These are phyloP conservation scores for Zymoseptoria brevis DNA, from an alignment of 2,329 filamentous ascomycete species.

Conservation along the genomic window DNA sequence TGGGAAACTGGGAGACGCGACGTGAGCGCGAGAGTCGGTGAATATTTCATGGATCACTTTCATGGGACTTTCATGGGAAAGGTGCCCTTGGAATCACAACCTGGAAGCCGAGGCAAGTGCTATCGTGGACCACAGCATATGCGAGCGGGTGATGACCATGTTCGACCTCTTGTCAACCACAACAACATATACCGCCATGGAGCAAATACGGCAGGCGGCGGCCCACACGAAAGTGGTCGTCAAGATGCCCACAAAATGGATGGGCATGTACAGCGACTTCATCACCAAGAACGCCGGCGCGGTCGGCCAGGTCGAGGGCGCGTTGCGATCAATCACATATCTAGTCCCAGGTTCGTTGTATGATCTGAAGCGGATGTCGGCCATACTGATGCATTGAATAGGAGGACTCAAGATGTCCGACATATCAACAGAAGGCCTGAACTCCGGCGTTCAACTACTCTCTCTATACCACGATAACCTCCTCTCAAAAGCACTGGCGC, in stretches of 20 bases:
- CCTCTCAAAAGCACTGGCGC: conserved; percentile 57
- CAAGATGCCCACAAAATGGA: conserved; percentile 25
- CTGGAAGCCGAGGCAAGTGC: too few relatives aligned
- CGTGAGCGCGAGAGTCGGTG: too few relatives aligned
- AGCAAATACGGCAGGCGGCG: conserved; percentile 22
- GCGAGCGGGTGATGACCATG: not conserved
- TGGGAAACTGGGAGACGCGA: too few relatives aligned
- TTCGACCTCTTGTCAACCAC: not conserved
- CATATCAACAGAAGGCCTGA: conserved; percentile 80
- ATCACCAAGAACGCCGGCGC: conserved; percentile 91
- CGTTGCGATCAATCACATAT: conserved; percentile 85
- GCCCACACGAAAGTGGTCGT: conserved; percentile 24
- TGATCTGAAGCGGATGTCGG: not conserved
- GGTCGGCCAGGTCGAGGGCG: conserved; percentile 90
- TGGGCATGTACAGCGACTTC: conserved; percentile 70
- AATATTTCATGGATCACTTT: too few relatives aligned
- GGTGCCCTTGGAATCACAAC: too few relatives aligned
- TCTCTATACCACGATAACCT: conserved; percentile 89
- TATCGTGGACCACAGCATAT: not conserved
- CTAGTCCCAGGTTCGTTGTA: conserved; percentile 67
- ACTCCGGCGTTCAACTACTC: conserved; percentile 75
- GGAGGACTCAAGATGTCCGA: conserved; percentile 86
- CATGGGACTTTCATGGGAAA: too few relatives aligned
- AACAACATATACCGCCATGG: conserved; percentile 13
- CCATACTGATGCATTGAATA: conserved; percentile 30